These are phyloP conservation scores for Phytophthora quininea DNA, from an alignment of 352 stramenopile genomes.

Conservation along the genomic window DNA sequence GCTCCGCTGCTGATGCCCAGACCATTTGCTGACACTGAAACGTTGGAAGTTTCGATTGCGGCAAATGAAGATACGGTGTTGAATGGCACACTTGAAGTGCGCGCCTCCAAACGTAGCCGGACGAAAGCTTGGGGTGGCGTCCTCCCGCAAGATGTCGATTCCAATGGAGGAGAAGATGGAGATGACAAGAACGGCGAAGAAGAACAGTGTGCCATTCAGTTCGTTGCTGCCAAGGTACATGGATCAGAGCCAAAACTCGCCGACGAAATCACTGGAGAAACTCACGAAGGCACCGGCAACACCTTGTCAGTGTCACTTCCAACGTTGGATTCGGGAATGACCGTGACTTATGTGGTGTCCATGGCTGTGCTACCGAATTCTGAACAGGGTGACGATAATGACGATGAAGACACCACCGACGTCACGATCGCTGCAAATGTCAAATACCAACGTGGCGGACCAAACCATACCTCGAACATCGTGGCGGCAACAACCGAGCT, in stretches of 20 bases:
- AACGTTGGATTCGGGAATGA: constrained; percentile 18
- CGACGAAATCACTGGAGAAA: not conserved
- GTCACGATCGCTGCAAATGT: constrained; percentile 32
- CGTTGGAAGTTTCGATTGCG: constrained; percentile 47
- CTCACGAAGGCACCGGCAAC: constrained; percentile 9
- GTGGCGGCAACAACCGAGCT: constrained; percentile 25
- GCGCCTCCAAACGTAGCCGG: constrained; percentile 24
- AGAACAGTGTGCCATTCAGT: constrained; percentile 1
- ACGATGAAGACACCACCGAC: not conserved
- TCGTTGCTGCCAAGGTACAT: constrained; percentile 18
- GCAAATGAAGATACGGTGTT: constrained; percentile 51
- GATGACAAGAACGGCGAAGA: too few relatives aligned
- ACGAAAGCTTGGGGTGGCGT: constrained; percentile 9
- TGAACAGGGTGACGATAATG: constrained; percentile 5
- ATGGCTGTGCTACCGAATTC: constrained; percentile 18
- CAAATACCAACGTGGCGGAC: constrained; percentile 27
- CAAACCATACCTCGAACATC: constrained; percentile 3
- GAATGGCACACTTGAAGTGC: constrained; percentile 57
- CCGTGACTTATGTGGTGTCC: constrained; percentile 33
- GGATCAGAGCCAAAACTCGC: not conserved
- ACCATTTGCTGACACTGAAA: constrained; percentile 39
- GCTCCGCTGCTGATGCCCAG: constrained; percentile 56
- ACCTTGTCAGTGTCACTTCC: constrained; percentile 33
- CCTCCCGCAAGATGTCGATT: constrained; percentile 1
- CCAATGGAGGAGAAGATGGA: constrained; percentile 18